Evolutionary conservation across 257 asterid genomes (phyloP).

Genomic region (Rauvolfia tetraphylla): DNA sequence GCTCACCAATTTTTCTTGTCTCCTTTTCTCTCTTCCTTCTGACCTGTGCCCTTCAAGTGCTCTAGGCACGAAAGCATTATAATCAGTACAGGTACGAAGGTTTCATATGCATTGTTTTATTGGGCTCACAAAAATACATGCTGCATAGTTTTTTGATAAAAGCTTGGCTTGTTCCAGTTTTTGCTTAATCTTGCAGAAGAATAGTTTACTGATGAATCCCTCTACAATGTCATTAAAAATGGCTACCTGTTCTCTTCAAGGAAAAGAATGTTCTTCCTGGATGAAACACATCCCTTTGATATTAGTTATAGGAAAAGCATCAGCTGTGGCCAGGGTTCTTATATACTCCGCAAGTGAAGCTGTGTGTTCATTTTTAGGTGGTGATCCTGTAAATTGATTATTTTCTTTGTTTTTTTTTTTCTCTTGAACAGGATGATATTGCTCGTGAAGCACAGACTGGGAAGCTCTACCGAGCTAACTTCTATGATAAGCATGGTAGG

Average conservation of each 20-base stretch:
- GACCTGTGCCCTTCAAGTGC: not conserved
- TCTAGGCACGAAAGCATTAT: not conserved
- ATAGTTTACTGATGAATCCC: not conserved
- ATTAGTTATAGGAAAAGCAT: not conserved
- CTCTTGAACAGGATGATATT: constrained; percentile 42
- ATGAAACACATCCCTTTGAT: not conserved
- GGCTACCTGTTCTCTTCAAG: not conserved
- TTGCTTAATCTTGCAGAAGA: not conserved
- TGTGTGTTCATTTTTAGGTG: not conserved
- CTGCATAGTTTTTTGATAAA: not conserved
- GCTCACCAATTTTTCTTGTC: not conserved
- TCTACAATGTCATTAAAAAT: not conserved
- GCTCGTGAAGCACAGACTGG: constrained; percentile 57
- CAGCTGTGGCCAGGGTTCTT: not conserved
- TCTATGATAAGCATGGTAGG: constrained; percentile 48
- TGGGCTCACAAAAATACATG: not conserved
- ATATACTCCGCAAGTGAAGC: not conserved
- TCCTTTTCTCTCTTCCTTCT: not conserved
- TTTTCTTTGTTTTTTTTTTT: not conserved
- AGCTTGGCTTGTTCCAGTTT: not conserved
- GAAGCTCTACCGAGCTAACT: constrained; percentile 53
- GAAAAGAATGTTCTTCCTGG: not conserved
- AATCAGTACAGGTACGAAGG: not conserved
- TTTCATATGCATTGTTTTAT: not conserved
- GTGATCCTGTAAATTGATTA: not conserved